Evolutionary conservation across 2,329 filamentous ascomycete genomes (phyloP).

Genomic region (Colletotrichum lindemuthianum): DNA sequence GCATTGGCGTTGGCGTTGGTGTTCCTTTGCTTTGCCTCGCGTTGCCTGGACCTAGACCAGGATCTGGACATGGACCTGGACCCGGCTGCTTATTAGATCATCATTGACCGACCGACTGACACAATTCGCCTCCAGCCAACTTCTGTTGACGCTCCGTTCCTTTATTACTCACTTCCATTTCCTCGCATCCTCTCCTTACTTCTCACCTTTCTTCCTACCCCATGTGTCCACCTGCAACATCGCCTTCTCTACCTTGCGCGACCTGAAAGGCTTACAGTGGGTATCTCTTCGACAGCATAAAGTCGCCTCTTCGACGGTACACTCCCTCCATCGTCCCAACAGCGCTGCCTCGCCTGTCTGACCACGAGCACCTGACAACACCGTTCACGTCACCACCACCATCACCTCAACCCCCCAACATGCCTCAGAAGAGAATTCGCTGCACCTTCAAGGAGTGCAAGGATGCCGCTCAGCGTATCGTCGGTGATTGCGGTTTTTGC

Average conservation of each 20-base stretch:
- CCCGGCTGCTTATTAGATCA: constrained; percentile 35
- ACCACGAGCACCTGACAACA: constrained; percentile 1
- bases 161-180: constrained; percentile 27
- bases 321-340: background rate
- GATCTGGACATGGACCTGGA: constrained; percentile 23
- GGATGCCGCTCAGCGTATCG: constrained; percentile 87
- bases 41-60: constrained; percentile 22
- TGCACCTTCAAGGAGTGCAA: constrained; percentile 93
- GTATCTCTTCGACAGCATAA: constrained; percentile 12
- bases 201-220: background rate
- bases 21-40: constrained; percentile 14
- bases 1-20: too few species aligned
- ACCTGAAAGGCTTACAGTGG: constrained; percentile 1
- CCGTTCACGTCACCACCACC: constrained; percentile 9
- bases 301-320: constrained; percentile 8
- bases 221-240: background rate
- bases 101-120: constrained; percentile 34
- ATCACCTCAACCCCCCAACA: constrained; percentile 47
- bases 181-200: background rate
- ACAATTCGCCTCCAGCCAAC: constrained; percentile 34
- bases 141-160: constrained; percentile 9
- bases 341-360: constrained; percentile 17
- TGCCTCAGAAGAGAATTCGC: constrained; percentile 81
- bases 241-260: constrained; percentile 1
- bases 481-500: constrained; percentile 97